These are phyloP conservation scores for Ilyonectria robusta DNA, from an alignment of 2,329 filamentous ascomycete species.

Conservation along the genomic window DNA sequence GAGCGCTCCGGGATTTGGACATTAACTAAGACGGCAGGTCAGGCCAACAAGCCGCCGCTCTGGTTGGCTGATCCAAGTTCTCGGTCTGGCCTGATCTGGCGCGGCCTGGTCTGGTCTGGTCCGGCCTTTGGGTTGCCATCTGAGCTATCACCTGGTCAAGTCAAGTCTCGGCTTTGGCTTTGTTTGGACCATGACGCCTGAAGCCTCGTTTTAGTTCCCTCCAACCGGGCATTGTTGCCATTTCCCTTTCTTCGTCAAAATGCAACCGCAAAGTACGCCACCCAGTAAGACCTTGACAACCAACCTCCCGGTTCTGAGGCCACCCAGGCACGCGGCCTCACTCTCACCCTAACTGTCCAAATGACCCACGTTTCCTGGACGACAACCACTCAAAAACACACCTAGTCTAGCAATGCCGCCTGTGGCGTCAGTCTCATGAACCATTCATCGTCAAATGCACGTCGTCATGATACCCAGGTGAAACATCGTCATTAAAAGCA, in stretches of 20 bases:
- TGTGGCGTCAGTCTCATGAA: not conserved
- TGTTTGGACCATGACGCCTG: not conserved
- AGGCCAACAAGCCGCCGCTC: not conserved
- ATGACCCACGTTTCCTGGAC: not conserved
- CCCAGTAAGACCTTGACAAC: not conserved
- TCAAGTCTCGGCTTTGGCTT: not conserved
- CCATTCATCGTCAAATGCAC: constrained; percentile 4
- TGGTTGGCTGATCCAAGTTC: not conserved
- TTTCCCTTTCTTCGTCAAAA: not conserved
- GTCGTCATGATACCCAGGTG: constrained; percentile 19
- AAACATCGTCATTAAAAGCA: constrained; percentile 24
- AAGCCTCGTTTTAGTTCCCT: not conserved
- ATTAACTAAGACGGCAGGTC: not conserved
- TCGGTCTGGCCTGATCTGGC: not conserved
- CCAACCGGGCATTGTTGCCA: constrained; percentile 1
- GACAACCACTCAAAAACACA: not conserved
- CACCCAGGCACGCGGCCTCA: constrained; percentile 13
- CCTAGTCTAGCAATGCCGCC: not conserved
- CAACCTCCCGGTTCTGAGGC: constrained; percentile 11
- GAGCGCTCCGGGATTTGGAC: not conserved
- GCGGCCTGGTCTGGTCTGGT: no score
- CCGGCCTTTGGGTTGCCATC: not conserved
- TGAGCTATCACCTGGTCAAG: not conserved
- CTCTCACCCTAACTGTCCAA: not conserved
- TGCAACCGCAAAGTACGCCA: not conserved